A percentile compares a stretch with the other conserved stretches of the same genome.
Conservation (phyloP, 176 grass and related monocot species). For the Thalia dealbata region DNA sequence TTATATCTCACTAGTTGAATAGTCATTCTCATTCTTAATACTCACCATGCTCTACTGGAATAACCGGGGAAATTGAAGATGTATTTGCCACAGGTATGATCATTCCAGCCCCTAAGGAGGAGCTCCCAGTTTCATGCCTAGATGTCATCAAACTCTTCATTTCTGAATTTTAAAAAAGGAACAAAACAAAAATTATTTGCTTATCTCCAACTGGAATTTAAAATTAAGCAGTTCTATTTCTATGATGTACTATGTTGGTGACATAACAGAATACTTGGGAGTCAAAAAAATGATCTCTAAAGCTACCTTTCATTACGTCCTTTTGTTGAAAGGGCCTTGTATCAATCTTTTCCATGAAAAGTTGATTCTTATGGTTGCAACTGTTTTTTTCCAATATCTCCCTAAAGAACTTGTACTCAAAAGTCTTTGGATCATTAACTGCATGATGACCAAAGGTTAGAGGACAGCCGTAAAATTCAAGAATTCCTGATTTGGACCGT, state of each 20-base stretch:
- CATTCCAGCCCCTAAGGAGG: not conserved
- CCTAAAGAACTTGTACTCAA: not conserved
- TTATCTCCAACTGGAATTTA: not conserved
- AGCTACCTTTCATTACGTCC: not conserved
- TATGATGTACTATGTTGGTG: not conserved
- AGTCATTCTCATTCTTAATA: not conserved
- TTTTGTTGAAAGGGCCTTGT: not conserved
- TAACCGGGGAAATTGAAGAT: not conserved
- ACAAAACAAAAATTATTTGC: not conserved
- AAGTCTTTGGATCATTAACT: conserved; percentile 2
- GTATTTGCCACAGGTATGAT: not conserved
- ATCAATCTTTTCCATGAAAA: not conserved
- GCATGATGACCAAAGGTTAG: not conserved
- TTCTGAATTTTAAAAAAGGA: not conserved
- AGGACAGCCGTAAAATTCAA: not conserved
- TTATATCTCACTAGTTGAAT: not conserved
- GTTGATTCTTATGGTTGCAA: not conserved
- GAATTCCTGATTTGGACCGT: too few species aligned
- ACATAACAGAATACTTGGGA: not conserved
- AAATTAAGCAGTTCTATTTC: not conserved
- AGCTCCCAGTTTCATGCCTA: not conserved
- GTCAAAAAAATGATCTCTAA: not conserved
- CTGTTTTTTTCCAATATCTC: not conserved
- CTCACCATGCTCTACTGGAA: not conserved
- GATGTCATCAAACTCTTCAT: not conserved